Percentiles rank a stretch among this genome's conserved stretches.
Evolutionary conservation across 1,139 yeast genomes (phyloP).

Genomic region (Geotrichum phurueaensis): DNA sequence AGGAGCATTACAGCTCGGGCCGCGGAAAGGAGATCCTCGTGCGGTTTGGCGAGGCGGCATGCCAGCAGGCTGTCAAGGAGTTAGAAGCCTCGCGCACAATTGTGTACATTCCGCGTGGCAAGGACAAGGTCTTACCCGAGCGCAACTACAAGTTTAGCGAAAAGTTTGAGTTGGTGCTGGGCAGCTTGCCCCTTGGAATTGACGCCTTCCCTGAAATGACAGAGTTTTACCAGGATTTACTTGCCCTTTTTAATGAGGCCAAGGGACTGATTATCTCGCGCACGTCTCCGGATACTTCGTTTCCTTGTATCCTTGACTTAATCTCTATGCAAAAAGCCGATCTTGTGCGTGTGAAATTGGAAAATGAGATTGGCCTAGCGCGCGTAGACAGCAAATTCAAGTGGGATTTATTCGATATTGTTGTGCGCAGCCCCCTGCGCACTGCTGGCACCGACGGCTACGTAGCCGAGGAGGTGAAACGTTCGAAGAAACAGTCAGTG

Average conservation of each 20-base stretch:
- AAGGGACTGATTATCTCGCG: constrained; percentile 56
- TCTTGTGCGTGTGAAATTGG: constrained; percentile 42
- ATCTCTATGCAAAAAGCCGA: constrained; percentile 39
- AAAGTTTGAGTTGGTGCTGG: constrained; percentile 41
- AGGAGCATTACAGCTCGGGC: constrained; percentile 43
- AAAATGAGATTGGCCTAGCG: not conserved
- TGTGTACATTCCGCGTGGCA: constrained; percentile 44
- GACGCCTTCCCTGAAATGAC: constrained; percentile 45
- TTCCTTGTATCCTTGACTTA: constrained; percentile 49
- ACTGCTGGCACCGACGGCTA: constrained; percentile 14
- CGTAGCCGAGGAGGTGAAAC: constrained; percentile 1
- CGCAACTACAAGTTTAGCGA: constrained; percentile 56
- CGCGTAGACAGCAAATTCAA: constrained; percentile 55
- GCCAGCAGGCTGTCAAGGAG: not conserved
- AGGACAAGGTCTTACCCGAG: constrained; percentile 39
- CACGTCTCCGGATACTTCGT: constrained; percentile 51
- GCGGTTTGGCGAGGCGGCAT: constrained; percentile 39
- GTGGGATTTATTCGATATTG: constrained; percentile 52
- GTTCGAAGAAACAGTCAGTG: constrained; percentile 15
- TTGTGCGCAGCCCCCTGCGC: constrained; percentile 17
- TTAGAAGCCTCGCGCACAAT: constrained; percentile 38
- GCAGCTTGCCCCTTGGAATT: constrained; percentile 33
- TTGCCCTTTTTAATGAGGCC: constrained; percentile 37
- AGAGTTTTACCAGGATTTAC: constrained; percentile 42
- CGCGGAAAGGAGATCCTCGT: constrained; percentile 43